Conservation (phyloP, 1,284 basidiomycete genomes). For the Ustilago nuda region DNA sequence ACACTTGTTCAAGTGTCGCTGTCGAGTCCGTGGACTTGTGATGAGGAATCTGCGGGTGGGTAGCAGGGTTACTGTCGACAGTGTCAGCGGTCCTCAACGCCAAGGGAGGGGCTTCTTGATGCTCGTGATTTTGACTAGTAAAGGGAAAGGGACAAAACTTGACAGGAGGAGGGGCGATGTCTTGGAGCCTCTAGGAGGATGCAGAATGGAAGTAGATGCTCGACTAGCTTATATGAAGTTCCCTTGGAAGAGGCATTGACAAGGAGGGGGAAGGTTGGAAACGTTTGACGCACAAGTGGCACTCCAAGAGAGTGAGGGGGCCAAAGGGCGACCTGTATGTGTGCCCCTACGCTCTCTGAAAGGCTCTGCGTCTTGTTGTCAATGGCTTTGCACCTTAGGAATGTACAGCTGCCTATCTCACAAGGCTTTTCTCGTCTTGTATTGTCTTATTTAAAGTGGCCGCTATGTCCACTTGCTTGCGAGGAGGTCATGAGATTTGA, state of each 20-base stretch:
- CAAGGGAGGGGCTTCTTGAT: background rate
- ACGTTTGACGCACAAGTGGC: background rate
- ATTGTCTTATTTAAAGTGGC: background rate
- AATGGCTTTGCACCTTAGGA: background rate
- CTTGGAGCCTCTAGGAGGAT: background rate
- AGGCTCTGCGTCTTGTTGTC: background rate
- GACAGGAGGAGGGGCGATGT: background rate
- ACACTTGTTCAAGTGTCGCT: constrained; percentile 19
- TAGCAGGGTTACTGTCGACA: background rate
- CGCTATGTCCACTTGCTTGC: background rate
- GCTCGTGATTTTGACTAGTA: background rate
- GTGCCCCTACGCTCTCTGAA: background rate
- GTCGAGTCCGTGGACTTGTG: background rate
- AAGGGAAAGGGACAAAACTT: background rate
- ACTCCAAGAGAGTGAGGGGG: background rate
- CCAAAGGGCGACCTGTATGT: too few species aligned
- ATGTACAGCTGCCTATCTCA: background rate
- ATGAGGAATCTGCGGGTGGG: background rate
- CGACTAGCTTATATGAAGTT: background rate
- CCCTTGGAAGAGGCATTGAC: background rate
- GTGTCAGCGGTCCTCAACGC: background rate
- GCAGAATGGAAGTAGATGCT: background rate
- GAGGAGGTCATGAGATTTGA: background rate
- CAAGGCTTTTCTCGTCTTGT: background rate
- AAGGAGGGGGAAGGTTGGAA: background rate